Base-by-base conservation (phyloP, 495 filamentous ascomycete genomes). In the Parathielavia hyrcaniae region DNA sequence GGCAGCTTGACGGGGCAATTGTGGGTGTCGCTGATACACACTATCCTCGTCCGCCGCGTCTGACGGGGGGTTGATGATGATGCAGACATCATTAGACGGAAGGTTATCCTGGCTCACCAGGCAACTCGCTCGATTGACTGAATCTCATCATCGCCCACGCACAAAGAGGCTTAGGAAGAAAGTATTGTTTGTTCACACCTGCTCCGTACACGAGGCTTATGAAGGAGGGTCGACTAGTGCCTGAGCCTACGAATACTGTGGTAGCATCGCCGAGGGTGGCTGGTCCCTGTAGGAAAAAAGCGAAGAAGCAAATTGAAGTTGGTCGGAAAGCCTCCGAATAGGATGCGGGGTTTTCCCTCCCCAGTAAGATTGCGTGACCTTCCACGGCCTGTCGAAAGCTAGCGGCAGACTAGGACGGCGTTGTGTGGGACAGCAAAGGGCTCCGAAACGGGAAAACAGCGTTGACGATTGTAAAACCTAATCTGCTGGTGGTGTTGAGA, bases 21-120 rank as follows among this genome's bases (percentile, higher is more conserved):
- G 71, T 97, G 92, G 2, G 91, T 96, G 72, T 97, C 92, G 9
- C 91, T 91, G 56, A 97, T 85, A 68, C 91, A 97, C 41, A 79
- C 75, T 46, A 77, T 68, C 45, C 75, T 68, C 1, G 76, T 76
- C 20, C 71, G 68, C 40, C 70, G 64, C 26, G 67, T 71, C 19
- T 32, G 61, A 40, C 26, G 53, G 16, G 54, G 32, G 12, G 26
- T 17, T 4, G 50, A 14, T 32, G 62, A 52, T 14, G 64, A 20
- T 35, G 46, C 11, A 19, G 45, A 30, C 53, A 55, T 46, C 7
- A 44, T 12, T 20, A 2, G 13, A 4, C 34, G 1, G 22, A 13
- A 38, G 1, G 1, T 11, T 38, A 11, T 11, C 35, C 1, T 8
- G 13, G 35, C 35, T 38, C 35, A 30, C 26, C 26, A 30, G 26